Percentiles rank a stretch among this genome's conserved stretches.
Evolutionary conservation across 2,329 filamentous ascomycete species (phyloP).

Genomic region (Berkeleyomyces rouxiae): DNA sequence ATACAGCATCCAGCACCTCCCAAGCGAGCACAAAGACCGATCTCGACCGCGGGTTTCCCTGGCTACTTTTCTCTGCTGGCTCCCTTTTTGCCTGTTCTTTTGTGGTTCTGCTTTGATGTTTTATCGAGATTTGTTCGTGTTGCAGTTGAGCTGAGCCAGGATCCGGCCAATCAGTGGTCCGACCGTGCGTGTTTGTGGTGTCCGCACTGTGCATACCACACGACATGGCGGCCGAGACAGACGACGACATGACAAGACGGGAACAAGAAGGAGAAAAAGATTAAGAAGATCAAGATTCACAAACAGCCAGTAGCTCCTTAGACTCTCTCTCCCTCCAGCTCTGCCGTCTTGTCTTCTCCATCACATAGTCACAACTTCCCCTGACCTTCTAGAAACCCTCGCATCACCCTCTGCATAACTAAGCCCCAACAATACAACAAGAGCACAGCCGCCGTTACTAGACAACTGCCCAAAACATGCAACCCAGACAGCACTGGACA

Average conservation of each 20-base stretch:
- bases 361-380: no score
- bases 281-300: not conserved
- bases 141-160: not conserved
- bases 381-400: no score
- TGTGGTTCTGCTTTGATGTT: not conserved
- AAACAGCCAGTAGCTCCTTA: no score
- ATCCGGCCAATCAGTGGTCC: not conserved
- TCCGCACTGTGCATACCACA: not conserved
- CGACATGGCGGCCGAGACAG: not conserved
- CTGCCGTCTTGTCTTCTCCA: no score
- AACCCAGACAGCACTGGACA: not conserved
- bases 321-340: no score
- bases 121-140: conserved; percentile 1
- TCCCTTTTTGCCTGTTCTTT: not conserved
- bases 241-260: not conserved
- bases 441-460: not conserved
- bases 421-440: not conserved
- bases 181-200: not conserved
- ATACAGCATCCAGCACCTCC: no score
- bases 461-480: not conserved
- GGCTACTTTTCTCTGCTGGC: not conserved
- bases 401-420: no score
- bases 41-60: not conserved
- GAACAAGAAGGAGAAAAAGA: not conserved
- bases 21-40: not conserved